Base-by-base conservation (phyloP, 208 protist species). In the Crithidia brevicula region DNA sequence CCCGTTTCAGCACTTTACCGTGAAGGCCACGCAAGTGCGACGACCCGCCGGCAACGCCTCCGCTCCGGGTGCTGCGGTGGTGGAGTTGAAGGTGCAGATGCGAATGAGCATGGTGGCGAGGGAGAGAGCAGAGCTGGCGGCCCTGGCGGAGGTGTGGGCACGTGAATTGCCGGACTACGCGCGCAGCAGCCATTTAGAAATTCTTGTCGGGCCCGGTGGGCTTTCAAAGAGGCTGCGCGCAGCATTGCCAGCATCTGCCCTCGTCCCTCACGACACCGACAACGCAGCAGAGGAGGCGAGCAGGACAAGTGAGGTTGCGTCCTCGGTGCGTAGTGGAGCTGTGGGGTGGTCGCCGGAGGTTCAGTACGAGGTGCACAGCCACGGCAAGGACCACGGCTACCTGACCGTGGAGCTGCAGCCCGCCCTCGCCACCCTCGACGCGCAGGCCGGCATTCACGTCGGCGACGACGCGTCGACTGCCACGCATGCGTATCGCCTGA, bases 1-100 rank as follows among this genome's bases (percentile, higher is more conserved):
- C 16, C 74, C 62, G 1, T 92, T 94, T 77, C 81, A 90, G 36
- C 89, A 92, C 61, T 86, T 92, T 38, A 71, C 71, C 16, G 78
- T 94, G 36, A 59, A 69, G 64, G 76, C 70, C 34, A 64, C 51
- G 28, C 69, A 79, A 52, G 16, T 23, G 49, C 53, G 64, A 8
- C 46, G 10, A 16, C 38, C 50, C 0, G 59, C 36, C 25, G 28
- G 56, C 65, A 34, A 62, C 65, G 33, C 52, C 6, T 42, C 36
- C 27, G 23, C 30, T 23, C 57, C 42, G 4, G 28, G 47, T 6
- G 20, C 65, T 0, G 40, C 72, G 28, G 51, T 62, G 49, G 60
- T 83, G 16, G 61, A 83, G 61, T 70, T 91, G 27, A 64, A 34
- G 34, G 70, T 91, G 47, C 27, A 77, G 15, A 58, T 85, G 11